phyloP scores from a whole-genome alignment of 768 basidiomycete genomes.

The Cystofilobasidium ferigula region DNA sequence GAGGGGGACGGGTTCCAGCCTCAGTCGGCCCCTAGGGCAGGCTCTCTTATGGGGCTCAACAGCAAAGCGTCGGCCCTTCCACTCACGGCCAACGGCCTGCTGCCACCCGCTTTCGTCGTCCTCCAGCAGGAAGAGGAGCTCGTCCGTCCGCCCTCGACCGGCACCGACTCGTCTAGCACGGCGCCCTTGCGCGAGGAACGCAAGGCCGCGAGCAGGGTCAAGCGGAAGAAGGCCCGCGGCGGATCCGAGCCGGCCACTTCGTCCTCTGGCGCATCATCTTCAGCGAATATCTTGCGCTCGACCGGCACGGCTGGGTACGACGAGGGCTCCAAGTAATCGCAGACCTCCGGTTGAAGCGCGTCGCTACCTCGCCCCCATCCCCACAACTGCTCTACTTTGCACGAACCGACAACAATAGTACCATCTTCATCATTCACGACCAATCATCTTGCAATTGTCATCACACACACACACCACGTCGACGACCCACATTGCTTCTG shows the following conservation, averaged over 20 bases:
- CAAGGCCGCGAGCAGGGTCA: neutral
- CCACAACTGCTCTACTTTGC: no score
- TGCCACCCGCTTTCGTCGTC: neutral
- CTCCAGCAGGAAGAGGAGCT: neutral
- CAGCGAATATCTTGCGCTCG: neutral
- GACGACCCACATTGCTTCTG: no score
- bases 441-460: no score
- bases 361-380: no score
- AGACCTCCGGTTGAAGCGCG: no score
- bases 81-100: neutral
- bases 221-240: neutral
- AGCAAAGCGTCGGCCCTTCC: neutral
- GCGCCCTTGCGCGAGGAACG: neutral
- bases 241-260: neutral
- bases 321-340: neutral
- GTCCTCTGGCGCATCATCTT: neutral
- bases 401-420: no score
- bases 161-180: neutral
- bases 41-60: neutral
- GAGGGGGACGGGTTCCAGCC: slow-evolving; percentile 28
- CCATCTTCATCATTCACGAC: no score
- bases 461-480: no score
- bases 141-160: neutral
- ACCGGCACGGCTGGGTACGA: neutral
- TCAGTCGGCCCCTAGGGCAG: neutral